Percentiles rank a stretch among this genome's conserved stretches.
These are phyloP conservation scores for Sisymbrium altissimum DNA, from an alignment of 345 rosid species.

Conservation along the genomic window DNA sequence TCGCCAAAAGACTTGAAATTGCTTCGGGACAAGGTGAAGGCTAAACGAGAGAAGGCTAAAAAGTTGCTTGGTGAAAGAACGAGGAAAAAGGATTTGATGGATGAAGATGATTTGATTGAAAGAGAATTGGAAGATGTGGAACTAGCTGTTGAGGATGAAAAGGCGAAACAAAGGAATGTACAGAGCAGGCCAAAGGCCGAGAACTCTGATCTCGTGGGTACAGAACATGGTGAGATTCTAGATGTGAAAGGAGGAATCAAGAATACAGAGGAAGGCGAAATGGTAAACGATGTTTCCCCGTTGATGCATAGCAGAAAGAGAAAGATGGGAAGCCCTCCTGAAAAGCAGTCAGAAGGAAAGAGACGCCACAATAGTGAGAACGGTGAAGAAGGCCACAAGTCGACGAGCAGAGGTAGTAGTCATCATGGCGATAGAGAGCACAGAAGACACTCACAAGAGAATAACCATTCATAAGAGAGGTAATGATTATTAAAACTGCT, in stretches of 20 bases:
- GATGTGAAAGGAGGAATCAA: conserved; percentile 35
- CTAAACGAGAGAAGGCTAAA: conserved; percentile 59
- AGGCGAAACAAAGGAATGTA: conserved; percentile 45
- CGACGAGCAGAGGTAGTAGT: conserved; percentile 20
- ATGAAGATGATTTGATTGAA: conserved; percentile 88
- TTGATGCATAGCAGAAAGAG: conserved; percentile 56
- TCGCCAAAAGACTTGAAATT: conserved; percentile 76
- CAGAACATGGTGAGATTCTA: conserved; percentile 33
- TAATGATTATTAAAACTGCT: conserved; percentile 25
- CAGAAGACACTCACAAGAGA: conserved; percentile 36
- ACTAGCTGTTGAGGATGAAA: conserved; percentile 60
- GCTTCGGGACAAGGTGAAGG: conserved; percentile 72
- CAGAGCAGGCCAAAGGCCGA: conserved; percentile 43
- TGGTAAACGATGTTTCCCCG: conserved; percentile 50
- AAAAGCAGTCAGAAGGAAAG: conserved; percentile 46
- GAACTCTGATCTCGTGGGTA: conserved; percentile 30
- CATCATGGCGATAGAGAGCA: conserved; percentile 30
- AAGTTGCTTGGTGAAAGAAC: conserved; percentile 64
- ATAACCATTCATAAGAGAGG: conserved; percentile 34
- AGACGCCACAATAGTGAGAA: conserved; percentile 28
- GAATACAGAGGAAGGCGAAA: conserved; percentile 62
- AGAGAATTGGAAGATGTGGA: conserved; percentile 80
- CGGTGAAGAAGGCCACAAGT: conserved; percentile 29
- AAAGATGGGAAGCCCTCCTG: conserved; percentile 64
- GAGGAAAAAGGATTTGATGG: conserved; percentile 61